Percentiles rank a stretch among this genome's conserved stretches.
phyloP scores from a whole-genome alignment of 2,329 filamentous ascomycete genomes.

The Amesomyces nigricolor region DNA sequence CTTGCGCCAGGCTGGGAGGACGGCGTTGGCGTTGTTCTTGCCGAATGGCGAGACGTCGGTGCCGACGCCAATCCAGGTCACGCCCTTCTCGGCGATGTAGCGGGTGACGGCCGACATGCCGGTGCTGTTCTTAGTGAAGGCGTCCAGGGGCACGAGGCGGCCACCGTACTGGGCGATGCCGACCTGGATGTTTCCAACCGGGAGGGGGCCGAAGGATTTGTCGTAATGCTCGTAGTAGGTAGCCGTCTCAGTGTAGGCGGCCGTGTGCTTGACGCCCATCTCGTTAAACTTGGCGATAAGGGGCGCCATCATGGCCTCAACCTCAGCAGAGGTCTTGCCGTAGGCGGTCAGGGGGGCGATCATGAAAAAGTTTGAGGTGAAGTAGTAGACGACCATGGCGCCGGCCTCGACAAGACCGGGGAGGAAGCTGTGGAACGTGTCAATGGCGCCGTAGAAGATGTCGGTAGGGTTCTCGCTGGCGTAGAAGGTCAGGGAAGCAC shows the following conservation, averaged over 20 bases:
- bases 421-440: conserved; percentile 43
- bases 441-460: conserved; percentile 48
- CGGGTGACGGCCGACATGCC: conserved; percentile 24
- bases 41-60: conserved; percentile 30
- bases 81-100: conserved; percentile 31
- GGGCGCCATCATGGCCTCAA: conserved; percentile 41
- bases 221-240: conserved; percentile 41
- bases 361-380: conserved; percentile 36
- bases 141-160: conserved; percentile 38
- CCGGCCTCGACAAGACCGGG: conserved; percentile 43
- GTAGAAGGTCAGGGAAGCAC: conserved; percentile 28
- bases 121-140: conserved; percentile 26
- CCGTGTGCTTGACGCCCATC: conserved; percentile 29
- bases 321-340: conserved; percentile 38
- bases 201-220: conserved; percentile 39
- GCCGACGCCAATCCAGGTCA: conserved; percentile 32
- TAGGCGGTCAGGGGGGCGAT: conserved; percentile 45
- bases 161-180: conserved; percentile 40
- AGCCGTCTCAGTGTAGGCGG: conserved; percentile 18
- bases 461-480: conserved; percentile 40
- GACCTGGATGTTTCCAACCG: conserved; percentile 45
- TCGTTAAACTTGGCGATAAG: conserved; percentile 38
- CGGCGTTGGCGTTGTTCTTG: conserved; percentile 29
- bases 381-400: conserved; percentile 37
- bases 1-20: conserved; percentile 37